phyloP scores from a whole-genome alignment of 208 protist species.

The Leptomonas seymouri region DNA sequence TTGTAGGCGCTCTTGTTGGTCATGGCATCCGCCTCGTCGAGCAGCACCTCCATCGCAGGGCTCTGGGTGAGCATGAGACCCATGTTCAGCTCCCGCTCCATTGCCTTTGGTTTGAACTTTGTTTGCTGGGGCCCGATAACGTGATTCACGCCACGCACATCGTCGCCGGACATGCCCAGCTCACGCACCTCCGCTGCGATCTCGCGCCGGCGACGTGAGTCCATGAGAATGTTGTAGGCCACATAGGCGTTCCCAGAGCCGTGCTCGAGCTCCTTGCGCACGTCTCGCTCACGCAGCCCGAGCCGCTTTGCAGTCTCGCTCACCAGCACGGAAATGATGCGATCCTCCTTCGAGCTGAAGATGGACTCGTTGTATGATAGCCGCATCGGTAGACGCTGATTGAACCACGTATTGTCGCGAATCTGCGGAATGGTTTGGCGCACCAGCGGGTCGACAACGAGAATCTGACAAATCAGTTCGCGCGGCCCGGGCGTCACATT shows the following conservation, averaged over 20 bases:
- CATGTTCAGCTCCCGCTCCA: conserved; percentile 83
- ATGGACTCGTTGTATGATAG: conserved; percentile 80
- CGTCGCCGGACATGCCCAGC: conserved; percentile 34
- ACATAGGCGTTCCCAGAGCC: conserved; percentile 67
- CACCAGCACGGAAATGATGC: conserved; percentile 68
- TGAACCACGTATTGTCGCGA: conserved; percentile 91
- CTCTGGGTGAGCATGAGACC: conserved; percentile 86
- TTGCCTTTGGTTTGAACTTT: conserved; percentile 61
- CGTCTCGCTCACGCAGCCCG: conserved; percentile 63
- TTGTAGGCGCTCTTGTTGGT: conserved; percentile 84
- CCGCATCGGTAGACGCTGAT: conserved; percentile 76
- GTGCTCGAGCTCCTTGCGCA: conserved; percentile 65
- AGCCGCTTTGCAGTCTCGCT: conserved; percentile 64
- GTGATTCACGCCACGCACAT: conserved; percentile 23
- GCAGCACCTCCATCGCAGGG: conserved; percentile 85
- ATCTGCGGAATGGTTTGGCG: conserved; percentile 92
- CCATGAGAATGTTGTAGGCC: conserved; percentile 88
- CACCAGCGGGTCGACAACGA: conserved; percentile 89
- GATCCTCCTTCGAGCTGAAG: conserved; percentile 67
- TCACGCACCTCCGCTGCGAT: conserved; percentile 70
- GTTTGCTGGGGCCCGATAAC: conserved; percentile 24
- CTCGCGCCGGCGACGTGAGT: conserved; percentile 62
- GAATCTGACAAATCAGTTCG: conserved; percentile 88
- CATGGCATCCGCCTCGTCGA: conserved; percentile 72
- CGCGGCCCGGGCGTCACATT: conserved; percentile 55